phyloP scores from a whole-genome alignment of 352 stramenopile genomes.

The Aphanomyces euteiches region DNA sequence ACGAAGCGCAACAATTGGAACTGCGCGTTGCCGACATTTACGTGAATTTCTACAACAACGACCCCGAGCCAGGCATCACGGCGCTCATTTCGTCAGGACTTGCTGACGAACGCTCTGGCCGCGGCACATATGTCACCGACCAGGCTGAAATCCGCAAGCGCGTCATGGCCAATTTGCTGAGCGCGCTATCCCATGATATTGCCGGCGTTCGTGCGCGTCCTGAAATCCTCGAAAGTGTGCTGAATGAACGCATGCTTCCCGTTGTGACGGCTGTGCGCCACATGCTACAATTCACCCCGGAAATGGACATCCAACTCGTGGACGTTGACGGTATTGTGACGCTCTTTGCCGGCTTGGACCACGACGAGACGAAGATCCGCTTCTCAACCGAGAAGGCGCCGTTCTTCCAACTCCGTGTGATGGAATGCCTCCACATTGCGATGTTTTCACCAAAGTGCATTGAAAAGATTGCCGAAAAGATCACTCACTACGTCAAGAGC shows the following conservation, averaged over 20 bases:
- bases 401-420: conserved; percentile 73
- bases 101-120: background rate
- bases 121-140: conserved; percentile 14
- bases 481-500: conserved; percentile 83
- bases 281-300: conserved; percentile 69
- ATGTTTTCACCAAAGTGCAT: conserved; percentile 82
- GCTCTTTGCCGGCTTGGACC: conserved; percentile 71
- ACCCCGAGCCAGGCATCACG: conserved; percentile 64
- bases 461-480: conserved; percentile 62
- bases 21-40: conserved; percentile 83
- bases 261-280: conserved; percentile 75
- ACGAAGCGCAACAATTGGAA: conserved; percentile 76
- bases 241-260: conserved; percentile 69
- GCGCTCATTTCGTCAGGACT: conserved; percentile 48
- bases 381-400: conserved; percentile 75
- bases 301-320: conserved; percentile 82
- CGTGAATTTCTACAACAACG: conserved; percentile 87
- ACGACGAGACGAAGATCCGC: conserved; percentile 71
- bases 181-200: conserved; percentile 67
- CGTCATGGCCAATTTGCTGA: conserved; percentile 72
- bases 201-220: conserved; percentile 66
- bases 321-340: conserved; percentile 69
- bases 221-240: conserved; percentile 55
- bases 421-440: conserved; percentile 84
- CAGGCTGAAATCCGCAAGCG: conserved; percentile 32